Conservation (phyloP, 139 green algal genomes). For the Volvox africanus region DNA sequence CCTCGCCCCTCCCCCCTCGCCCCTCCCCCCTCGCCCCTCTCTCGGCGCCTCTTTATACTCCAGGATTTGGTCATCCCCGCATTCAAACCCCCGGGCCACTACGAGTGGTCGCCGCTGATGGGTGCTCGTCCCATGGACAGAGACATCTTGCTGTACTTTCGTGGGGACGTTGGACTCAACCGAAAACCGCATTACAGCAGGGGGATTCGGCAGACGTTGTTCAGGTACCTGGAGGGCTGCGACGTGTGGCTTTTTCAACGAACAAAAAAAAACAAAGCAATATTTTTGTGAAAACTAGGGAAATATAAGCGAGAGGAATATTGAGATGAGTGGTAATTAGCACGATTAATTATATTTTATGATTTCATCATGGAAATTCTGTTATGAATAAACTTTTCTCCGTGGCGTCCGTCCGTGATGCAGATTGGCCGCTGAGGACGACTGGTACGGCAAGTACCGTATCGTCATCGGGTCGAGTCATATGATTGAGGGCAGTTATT, state of each 20-base stretch:
- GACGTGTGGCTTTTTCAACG: neutral
- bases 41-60: too few relatives aligned
- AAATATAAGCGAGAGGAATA: too few relatives aligned
- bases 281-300: too few relatives aligned
- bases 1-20: neutral
- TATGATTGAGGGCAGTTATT: constrained; percentile 37
- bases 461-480: constrained; percentile 38
- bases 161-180: constrained; percentile 16
- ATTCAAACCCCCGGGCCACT: constrained; percentile 52
- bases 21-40: too few relatives aligned
- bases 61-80: constrained; percentile 66
- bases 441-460: constrained; percentile 37
- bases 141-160: constrained; percentile 62
- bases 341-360: too few relatives aligned
- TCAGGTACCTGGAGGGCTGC: neutral
- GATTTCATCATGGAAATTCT: too few relatives aligned
- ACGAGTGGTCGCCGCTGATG: constrained; percentile 50
- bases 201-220: constrained; percentile 37
- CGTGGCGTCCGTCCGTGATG: too few relatives aligned
- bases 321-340: too few relatives aligned
- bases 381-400: too few relatives aligned
- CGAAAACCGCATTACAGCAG: neutral
- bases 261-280: too few relatives aligned
- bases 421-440: neutral
- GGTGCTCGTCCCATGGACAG: constrained; percentile 19